Evolutionary conservation across 2,329 filamentous ascomycete genomes (phyloP).

Genomic region (Teratosphaeria gauchensis): DNA sequence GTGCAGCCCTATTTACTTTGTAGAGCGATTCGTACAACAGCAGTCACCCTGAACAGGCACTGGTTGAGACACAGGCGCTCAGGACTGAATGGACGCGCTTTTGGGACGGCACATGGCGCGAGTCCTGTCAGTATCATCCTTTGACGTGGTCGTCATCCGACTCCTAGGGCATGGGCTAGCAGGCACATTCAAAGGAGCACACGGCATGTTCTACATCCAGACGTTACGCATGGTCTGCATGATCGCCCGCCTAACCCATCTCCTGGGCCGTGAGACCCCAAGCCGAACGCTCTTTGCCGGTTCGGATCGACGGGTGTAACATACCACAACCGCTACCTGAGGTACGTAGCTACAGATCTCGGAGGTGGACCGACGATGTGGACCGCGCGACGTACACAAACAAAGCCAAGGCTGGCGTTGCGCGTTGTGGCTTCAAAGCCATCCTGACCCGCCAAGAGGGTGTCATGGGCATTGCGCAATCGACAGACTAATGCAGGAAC

Average conservation of each 20-base stretch:
- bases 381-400: constrained; percentile 3
- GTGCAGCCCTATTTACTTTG: neutral
- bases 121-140: neutral
- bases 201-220: neutral
- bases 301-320: constrained; percentile 16
- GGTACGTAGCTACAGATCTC: constrained; percentile 1
- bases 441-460: constrained; percentile 11
- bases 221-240: constrained; percentile 1
- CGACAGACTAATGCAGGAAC: constrained; percentile 21
- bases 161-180: neutral
- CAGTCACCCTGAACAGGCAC: neutral
- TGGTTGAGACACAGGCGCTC: neutral
- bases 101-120: neutral
- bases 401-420: constrained; percentile 11
- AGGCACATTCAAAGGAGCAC: neutral
- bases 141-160: neutral
- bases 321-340: constrained; percentile 8
- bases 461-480: constrained; percentile 18
- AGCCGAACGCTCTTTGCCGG: constrained; percentile 6
- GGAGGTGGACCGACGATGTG: constrained; percentile 10
- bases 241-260: constrained; percentile 5
- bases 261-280: neutral
- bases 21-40: neutral
- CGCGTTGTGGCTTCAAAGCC: constrained; percentile 5
- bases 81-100: constrained; percentile 3